Conservation (phyloP, 139 green algal species). For the Asterochloris sp. region DNA sequence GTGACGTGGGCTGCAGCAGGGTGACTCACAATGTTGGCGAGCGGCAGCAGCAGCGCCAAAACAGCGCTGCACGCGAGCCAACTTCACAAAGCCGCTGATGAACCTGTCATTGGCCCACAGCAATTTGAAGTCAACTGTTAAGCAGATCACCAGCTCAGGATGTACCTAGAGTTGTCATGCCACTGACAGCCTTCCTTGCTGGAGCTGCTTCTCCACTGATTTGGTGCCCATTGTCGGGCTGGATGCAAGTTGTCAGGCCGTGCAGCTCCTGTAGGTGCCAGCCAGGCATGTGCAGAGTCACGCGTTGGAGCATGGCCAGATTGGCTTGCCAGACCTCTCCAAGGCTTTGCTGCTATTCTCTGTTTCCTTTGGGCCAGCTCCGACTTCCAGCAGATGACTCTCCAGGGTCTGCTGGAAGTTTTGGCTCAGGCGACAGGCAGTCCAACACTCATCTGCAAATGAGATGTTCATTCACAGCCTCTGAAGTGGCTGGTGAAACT, state of each 20-base stretch:
- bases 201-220: conserved; percentile 87
- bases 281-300: no score
- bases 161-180: conserved; percentile 66
- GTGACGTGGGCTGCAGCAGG: neutral
- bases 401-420: no score
- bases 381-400: no score
- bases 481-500: no score
- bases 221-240: conserved; percentile 93
- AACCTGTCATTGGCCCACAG: conserved; percentile 89
- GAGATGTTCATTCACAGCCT: no score
- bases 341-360: no score
- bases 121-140: conserved; percentile 98
- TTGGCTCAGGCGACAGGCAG: no score
- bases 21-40: neutral
- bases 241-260: conserved; percentile 93
- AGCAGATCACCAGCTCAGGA: conserved; percentile 93
- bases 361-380: no score
- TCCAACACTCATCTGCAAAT: no score
- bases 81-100: neutral
- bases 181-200: conserved; percentile 84
- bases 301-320: no score
- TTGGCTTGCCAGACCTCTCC: no score
- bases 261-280: conserved; percentile 66
- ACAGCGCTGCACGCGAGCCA: neutral
- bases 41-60: neutral